A percentile compares a stretch with the other conserved stretches of the same genome.
phyloP scores from a whole-genome alignment of 2,329 filamentous ascomycete genomes.

The Hypoxylon sp. region DNA sequence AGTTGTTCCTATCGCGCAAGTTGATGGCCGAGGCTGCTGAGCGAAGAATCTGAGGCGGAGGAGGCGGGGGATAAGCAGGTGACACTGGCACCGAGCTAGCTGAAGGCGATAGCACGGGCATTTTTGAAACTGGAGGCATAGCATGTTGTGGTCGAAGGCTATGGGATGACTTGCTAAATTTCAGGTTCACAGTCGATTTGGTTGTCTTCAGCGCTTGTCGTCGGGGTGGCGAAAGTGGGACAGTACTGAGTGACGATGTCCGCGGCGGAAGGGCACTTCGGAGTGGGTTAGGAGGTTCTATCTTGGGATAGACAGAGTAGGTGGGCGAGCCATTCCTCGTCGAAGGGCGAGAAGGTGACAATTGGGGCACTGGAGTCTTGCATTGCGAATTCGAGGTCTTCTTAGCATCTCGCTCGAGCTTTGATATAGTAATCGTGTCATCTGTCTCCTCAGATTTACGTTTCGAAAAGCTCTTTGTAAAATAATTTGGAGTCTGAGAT shows the following conservation, averaged over 20 bases:
- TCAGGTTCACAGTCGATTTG: conserved; percentile 46
- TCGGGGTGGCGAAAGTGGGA: conserved; percentile 46
- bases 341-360: conserved; percentile 31
- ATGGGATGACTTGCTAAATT: conserved; percentile 40
- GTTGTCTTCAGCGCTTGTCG: conserved; percentile 43
- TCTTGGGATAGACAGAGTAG: conserved; percentile 61
- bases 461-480: conserved; percentile 35
- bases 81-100: conserved; percentile 46
- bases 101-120: conserved; percentile 10
- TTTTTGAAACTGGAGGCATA: conserved; percentile 11
- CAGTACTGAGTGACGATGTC: conserved; percentile 49
- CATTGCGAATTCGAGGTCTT: conserved; percentile 47
- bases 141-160: conserved; percentile 23
- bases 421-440: conserved; percentile 47
- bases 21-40: conserved; percentile 46
- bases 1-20: conserved; percentile 43
- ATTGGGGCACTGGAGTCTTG: conserved; percentile 37
- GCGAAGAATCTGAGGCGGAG: conserved; percentile 41
- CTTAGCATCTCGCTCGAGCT: conserved; percentile 18
- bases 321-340: conserved; percentile 43
- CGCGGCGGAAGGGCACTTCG: conserved; percentile 53
- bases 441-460: conserved; percentile 36
- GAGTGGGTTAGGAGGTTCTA: conserved; percentile 30
- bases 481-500: conserved; percentile 39
- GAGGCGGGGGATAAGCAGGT: conserved; percentile 46